Base-by-base conservation (phyloP, 1,139 yeast genomes). In the Debaryomyces nepalensis region DNA sequence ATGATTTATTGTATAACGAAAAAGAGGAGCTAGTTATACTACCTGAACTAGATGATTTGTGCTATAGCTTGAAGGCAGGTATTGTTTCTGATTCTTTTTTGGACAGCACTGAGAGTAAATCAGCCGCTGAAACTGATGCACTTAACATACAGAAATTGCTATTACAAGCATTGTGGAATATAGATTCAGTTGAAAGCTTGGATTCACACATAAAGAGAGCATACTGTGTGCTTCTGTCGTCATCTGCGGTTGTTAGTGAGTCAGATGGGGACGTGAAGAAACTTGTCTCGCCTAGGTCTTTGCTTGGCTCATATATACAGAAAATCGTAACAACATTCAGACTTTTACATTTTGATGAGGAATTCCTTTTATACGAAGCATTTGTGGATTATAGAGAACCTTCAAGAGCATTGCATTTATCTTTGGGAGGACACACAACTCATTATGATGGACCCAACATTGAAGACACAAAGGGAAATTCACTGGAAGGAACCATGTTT, bases 271-370 rank as follows among this genome's bases (percentile, higher is more conserved):
- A 34, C 7, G 42, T 39, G 18, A 30, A 34, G 10, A 51, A 49
- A 19, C 41, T 37, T 39, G 20, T 68, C 15, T 65, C 73, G 1
- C 61, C 72, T 2, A 50, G 71, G 21, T 71, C 77, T 3, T 46
- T 64, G 12, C 51, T 73, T 27, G 79, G 79, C 0, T 54, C 59
- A 11, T 71, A 69, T 45, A 59, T 70, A 8, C 60, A 59, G 18
- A 62, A 59, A 44, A 55, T 82, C 29, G 66, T 73, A 1, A 65
- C 79, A 4, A 73, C 82, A 6, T 77, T 76, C 51, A 77, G 75
- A 33, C 59, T 78, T 2, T 58, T 85, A 40, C 79, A 76, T 45
- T 84, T 84, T 53, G 87, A 83, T 46, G 86, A 82, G 50, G 63
- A 72, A 1, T 61, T 73, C 8, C 54, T 67, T 4, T 57, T 85